Evolutionary conservation across 1,284 basidiomycete species (phyloP).

Genomic region (Cutaneotrichosporon cyanovorans): DNA sequence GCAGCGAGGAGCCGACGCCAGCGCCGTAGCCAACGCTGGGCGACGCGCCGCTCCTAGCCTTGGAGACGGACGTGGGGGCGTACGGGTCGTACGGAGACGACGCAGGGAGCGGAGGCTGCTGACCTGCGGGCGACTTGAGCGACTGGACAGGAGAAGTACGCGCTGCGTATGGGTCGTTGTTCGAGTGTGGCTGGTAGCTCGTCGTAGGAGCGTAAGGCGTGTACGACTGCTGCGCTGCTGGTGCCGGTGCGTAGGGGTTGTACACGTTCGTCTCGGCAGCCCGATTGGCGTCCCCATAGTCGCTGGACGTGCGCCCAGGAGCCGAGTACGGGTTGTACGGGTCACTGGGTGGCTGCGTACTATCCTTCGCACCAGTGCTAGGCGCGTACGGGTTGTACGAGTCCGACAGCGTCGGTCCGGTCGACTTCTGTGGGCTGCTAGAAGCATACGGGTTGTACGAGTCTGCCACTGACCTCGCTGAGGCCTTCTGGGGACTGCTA

Average conservation of each 20-base stretch:
- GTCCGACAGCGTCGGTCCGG: background rate
- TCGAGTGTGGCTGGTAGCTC: too few species aligned
- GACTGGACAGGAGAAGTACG: too few species aligned
- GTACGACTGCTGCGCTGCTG: conserved; percentile 5
- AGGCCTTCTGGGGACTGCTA: background rate
- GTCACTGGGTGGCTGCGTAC: background rate
- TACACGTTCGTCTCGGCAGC: background rate
- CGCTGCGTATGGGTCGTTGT: too few species aligned
- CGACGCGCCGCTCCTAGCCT: too few species aligned
- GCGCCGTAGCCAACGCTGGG: too few species aligned
- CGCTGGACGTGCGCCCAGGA: too few species aligned
- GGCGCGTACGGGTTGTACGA: conserved; percentile 11
- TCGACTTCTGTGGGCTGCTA: background rate
- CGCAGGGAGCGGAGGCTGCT: too few species aligned
- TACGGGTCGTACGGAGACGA: conserved; percentile 2
- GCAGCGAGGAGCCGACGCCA: conserved; percentile 7
- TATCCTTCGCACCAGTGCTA: background rate
- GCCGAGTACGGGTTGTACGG: conserved; percentile 7
- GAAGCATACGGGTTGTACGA: conserved; percentile 9
- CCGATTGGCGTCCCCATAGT: background rate
- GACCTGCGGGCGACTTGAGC: too few species aligned
- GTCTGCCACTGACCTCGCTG: too few species aligned
- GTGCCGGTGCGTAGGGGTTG: conserved; percentile 1
- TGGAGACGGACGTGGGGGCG: background rate
- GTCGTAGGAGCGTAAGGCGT: conserved; percentile 1